phyloP scores from a whole-genome alignment of 176 grass and related monocot species.

The Chrysopogon serrulatus region DNA sequence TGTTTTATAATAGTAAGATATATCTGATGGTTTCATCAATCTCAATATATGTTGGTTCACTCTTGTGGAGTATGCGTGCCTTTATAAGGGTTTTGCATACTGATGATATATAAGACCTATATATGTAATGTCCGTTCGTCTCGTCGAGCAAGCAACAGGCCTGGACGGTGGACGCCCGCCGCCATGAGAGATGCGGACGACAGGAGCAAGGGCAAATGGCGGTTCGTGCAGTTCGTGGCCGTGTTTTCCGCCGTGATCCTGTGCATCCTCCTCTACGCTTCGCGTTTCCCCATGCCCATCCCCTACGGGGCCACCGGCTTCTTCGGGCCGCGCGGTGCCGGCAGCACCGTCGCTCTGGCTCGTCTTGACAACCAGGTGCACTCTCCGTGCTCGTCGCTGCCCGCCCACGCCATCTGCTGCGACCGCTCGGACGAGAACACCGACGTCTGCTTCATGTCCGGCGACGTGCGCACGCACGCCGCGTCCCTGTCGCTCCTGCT shows the following conservation, averaged over 20 bases:
- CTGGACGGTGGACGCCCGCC: too few relatives aligned
- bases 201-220: neutral
- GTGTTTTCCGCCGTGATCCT: neutral
- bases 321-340: neutral
- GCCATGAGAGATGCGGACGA: neutral
- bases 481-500: constrained; percentile 40
- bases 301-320: neutral
- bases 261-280: constrained; percentile 39
- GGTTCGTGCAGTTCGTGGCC: neutral
- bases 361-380: constrained; percentile 36
- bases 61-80: too few relatives aligned
- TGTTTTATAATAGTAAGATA: too few relatives aligned
- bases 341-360: neutral
- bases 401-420: constrained; percentile 47
- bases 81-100: too few relatives aligned
- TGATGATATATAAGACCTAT: too few relatives aligned
- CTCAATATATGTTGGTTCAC: too few relatives aligned
- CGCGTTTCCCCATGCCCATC: neutral
- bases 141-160: too few relatives aligned
- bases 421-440: constrained; percentile 54
- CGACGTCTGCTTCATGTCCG: constrained; percentile 77
- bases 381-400: constrained; percentile 38
- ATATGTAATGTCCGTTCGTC: too few relatives aligned
- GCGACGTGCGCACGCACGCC: constrained; percentile 56
- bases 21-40: too few relatives aligned